Evolutionary conservation across 192 early-diverging fungal genomes (phyloP), one percentile per base, ranked within the genome.

Genomic region (Phlyctochytrium bullatum): DNA sequence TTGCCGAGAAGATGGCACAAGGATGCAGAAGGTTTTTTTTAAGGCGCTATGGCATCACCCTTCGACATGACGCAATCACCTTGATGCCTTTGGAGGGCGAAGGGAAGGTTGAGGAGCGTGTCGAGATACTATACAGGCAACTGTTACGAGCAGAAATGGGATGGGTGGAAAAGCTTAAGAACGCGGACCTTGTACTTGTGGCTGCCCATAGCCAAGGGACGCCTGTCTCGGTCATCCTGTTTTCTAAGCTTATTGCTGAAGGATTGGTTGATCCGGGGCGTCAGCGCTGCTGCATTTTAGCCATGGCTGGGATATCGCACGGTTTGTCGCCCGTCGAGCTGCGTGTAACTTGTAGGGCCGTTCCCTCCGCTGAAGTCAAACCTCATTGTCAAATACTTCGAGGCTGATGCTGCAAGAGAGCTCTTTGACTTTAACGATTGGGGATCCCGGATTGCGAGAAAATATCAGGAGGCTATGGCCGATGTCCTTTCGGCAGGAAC

Each of bases 131-230:
- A 27, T 90, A 93, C 71, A 67, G 83, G 17, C 90, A 91, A 66
- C 76, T 98, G 47, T 71, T 90, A 34, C 65, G 66, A 20, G 70
- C 78, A 3, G 63, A 70, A 12, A 40, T 56, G 14, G 63, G 59
- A 6, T 76, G 74, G 73, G 53, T 36, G 14, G 36, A 60, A 47
- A 68, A 69, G 27, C 36, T 82, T 20, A 25, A 35, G 35, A 68
- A 76, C 14, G 91, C 91, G 0, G 91, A 96, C 74, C 80, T 90
- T 0, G 83, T 98, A 14, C 84, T 98, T 68, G 83, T 96, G 50
- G 88, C 92, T 1, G 94, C 95, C 0, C 96, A 98, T 74, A 91
- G 89, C 29, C 96, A 98, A 75, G 96, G 96, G 36, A 94, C 91
- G 0, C 92, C 94, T 0, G 94, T 96, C 2, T 89, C 92, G 2